Evolutionary conservation across 768 basidiomycete genomes (phyloP), one percentile per base, ranked within the genome.

Genomic region (Clathrus columnatus): DNA sequence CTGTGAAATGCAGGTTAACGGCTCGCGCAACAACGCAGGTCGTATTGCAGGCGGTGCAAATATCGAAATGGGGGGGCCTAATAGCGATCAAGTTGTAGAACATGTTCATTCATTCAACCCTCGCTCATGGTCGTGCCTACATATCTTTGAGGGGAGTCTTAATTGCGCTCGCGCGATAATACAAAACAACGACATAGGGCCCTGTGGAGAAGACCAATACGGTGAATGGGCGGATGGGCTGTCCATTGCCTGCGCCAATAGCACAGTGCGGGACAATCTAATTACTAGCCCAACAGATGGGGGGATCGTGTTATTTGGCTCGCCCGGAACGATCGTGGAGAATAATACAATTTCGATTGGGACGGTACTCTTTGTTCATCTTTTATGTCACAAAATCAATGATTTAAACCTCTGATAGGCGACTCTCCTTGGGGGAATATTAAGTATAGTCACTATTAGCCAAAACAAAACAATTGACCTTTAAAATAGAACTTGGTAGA

Each of bases 181-280:
- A 28, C 84, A 85, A 63, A 84, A 89, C 68, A 92, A 92, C 61
- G 86, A 91, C 59, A 82, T 92, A 43, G 91, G 86, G 3, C 87
- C 88, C 2, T 83, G 84, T 57, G 87, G 88, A 7, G 72, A 73
- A 4, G 82, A 85, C 56, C 58, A 61, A 4, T 86, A 78, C 62
- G 78, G 82, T 59, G 69, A 87, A 65, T 91, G 88, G 88, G 86
- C 88, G 1, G 88, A 90, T 63, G 88, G 88, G 5, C 84, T 91
- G 62, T 87, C 85, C 60, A 66, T 89, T 51, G 80, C 80, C 59
- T 91, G 87, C 64, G 70, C 67, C 58, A 80, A 83, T 64, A 74
- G 77, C 57, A 57, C 79, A 32, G 72, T 90, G 28, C 77, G 75
- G 59, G 81, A 84, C 59, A 91, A 90, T 67, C 74, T 81, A 72